Evolutionary conservation across 139 green algal genomes (phyloP).

Genomic region (Parachlorella kessleri): DNA sequence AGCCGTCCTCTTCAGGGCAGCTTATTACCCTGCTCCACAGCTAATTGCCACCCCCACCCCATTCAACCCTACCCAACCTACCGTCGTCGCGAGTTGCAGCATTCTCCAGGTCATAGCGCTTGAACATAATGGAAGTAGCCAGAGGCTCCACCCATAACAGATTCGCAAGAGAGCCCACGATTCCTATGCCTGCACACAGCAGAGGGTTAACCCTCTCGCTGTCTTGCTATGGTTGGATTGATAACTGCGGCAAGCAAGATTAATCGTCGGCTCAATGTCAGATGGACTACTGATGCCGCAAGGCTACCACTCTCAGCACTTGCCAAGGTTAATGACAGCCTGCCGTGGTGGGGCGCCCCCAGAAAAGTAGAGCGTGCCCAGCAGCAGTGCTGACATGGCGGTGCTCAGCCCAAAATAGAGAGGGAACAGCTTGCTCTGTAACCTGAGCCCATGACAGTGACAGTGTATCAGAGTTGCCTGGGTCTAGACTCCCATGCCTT

Average conservation of each 20-base stretch:
- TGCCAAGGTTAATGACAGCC: constrained; percentile 14
- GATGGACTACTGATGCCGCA: too few relatives aligned
- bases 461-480: too few relatives aligned
- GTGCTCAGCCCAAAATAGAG: constrained; percentile 48
- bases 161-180: constrained; percentile 55
- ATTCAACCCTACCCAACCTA: too few relatives aligned
- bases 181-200: constrained; percentile 33
- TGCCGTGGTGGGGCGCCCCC: neutral
- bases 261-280: too few relatives aligned
- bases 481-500: too few relatives aligned
- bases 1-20: too few relatives aligned
- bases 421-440: constrained; percentile 71
- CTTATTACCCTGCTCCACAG: neutral
- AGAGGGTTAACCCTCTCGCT: too few relatives aligned
- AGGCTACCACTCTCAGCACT: neutral
- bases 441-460: too few relatives aligned
- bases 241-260: too few relatives aligned
- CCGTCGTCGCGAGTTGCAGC: constrained; percentile 39
- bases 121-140: constrained; percentile 67
- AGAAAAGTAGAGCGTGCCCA: constrained; percentile 32
- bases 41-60: too few relatives aligned
- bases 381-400: neutral
- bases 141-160: constrained; percentile 62
- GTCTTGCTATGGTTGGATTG: too few relatives aligned
- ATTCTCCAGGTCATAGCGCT: constrained; percentile 76